Conservation (phyloP, 1,284 basidiomycete genomes). For the Sanghuangporus baumii region DNA sequence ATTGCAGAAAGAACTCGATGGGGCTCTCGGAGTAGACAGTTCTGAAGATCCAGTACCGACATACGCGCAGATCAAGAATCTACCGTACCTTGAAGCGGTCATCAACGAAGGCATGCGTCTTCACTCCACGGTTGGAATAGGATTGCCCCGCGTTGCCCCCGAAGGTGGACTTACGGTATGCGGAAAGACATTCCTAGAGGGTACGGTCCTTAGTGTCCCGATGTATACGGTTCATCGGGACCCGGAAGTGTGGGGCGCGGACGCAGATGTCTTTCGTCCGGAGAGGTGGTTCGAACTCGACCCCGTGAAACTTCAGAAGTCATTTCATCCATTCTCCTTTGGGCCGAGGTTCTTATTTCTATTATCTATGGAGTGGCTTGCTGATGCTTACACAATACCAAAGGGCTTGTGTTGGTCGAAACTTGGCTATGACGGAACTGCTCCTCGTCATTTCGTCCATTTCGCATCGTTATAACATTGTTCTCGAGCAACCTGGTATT, state of each 20-base stretch:
- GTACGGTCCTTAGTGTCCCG: constrained; percentile 67
- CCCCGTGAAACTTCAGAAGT: constrained; percentile 51
- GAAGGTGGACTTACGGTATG: constrained; percentile 58
- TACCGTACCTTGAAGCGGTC: constrained; percentile 76
- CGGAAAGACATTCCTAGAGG: constrained; percentile 61
- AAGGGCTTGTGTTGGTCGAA: constrained; percentile 67
- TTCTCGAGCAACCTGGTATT: constrained; percentile 51
- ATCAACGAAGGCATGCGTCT: constrained; percentile 80
- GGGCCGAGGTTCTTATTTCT: constrained; percentile 34
- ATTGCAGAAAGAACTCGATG: constrained; percentile 79
- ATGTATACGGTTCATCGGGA: constrained; percentile 79
- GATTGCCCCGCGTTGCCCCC: constrained; percentile 75
- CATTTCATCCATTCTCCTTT: constrained; percentile 73
- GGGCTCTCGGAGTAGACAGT: constrained; percentile 52
- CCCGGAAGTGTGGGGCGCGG: constrained; percentile 35
- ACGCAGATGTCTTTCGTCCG: constrained; percentile 32
- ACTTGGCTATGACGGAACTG: constrained; percentile 71
- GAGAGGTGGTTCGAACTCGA: constrained; percentile 72
- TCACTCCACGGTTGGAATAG: constrained; percentile 77
- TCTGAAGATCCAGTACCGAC: constrained; percentile 45
- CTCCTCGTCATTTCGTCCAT: constrained; percentile 65
- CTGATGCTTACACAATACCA: not conserved
- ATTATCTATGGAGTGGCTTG: not conserved
- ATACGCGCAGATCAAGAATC: constrained; percentile 58
- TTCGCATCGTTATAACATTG: constrained; percentile 65